Evolutionary conservation across 148 eudicot genomes (phyloP).

Genomic region (Cornus controversa): DNA sequence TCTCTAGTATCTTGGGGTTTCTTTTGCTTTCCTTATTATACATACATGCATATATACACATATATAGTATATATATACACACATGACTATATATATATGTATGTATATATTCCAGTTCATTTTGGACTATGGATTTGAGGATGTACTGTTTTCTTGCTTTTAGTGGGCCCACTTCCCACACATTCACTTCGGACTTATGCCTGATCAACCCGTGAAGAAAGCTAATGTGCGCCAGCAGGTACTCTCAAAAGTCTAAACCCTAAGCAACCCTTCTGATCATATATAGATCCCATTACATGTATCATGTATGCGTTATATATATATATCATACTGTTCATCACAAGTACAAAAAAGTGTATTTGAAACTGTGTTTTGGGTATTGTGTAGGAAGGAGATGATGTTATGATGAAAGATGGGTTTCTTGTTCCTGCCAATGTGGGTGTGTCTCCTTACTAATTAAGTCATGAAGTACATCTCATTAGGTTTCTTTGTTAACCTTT

Average conservation of each 20-base stretch:
- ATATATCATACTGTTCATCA: no score
- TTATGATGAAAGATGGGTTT: conserved; percentile 82
- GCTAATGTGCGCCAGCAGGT: conserved; percentile 90
- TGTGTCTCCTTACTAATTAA: conserved; percentile 61
- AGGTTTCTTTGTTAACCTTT: background rate
- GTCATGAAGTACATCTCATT: background rate
- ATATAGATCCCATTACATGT: no score
- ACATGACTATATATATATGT: no score
- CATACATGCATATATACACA: no score
- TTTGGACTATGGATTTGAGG: background rate
- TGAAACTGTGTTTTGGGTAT: background rate
- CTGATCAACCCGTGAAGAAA: conserved; percentile 92
- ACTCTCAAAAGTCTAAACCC: background rate
- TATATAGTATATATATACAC: no score
- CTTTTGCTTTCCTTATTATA: background rate
- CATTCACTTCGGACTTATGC: conserved; percentile 92
- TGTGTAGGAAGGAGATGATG: conserved; percentile 75
- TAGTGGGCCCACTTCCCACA: conserved; percentile 99
- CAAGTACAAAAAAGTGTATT: background rate
- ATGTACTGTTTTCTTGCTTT: background rate
- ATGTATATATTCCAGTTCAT: background rate
- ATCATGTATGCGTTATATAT: no score
- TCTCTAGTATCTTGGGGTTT: background rate
- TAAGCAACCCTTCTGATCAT: background rate
- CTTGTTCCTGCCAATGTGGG: conserved; percentile 76